These are phyloP conservation scores for Corylus avellana DNA, from an alignment of 306 rosid species.

Conservation along the genomic window DNA sequence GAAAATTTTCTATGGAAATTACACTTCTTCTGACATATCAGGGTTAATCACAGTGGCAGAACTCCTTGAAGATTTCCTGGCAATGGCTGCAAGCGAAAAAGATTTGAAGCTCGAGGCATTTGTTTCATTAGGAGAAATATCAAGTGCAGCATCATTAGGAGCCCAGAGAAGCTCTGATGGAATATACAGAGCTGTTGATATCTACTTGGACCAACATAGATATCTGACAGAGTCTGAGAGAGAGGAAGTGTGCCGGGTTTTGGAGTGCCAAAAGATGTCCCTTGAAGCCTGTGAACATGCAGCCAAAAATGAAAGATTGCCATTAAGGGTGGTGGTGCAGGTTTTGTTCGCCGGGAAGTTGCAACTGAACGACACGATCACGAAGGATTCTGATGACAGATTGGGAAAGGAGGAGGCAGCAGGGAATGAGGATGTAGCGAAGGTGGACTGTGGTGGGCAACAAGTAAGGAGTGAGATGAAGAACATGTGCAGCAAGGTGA, in stretches of 20 bases:
- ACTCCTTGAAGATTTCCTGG: conserved; percentile 50
- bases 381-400: conserved; percentile 19
- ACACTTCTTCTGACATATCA: conserved; percentile 24
- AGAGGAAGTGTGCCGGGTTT: conserved; percentile 43
- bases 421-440: conserved; percentile 8
- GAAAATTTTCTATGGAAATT: conserved; percentile 40
- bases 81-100: conserved; percentile 36
- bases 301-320: conserved; percentile 45
- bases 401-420: conserved; percentile 13
- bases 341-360: conserved; percentile 45
- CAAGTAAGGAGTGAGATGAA: conserved; percentile 30
- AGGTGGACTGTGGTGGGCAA: conserved; percentile 20
- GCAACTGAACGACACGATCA: conserved; percentile 37
- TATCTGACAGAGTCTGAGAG: conserved; percentile 46
- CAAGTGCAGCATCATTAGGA: conserved; percentile 42
- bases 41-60: conserved; percentile 40
- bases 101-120: conserved; percentile 40
- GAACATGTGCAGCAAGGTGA: conserved; percentile 39
- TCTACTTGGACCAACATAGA: conserved; percentile 44
- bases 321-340: conserved; percentile 48
- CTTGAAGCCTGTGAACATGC: conserved; percentile 56
- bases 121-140: conserved; percentile 44
- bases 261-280: conserved; percentile 53
- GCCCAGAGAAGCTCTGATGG: conserved; percentile 43
- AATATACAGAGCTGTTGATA: conserved; percentile 47